These are phyloP conservation scores for Sabuloglossum arenarium DNA, from an alignment of 495 filamentous ascomycete species.

Conservation along the genomic window DNA sequence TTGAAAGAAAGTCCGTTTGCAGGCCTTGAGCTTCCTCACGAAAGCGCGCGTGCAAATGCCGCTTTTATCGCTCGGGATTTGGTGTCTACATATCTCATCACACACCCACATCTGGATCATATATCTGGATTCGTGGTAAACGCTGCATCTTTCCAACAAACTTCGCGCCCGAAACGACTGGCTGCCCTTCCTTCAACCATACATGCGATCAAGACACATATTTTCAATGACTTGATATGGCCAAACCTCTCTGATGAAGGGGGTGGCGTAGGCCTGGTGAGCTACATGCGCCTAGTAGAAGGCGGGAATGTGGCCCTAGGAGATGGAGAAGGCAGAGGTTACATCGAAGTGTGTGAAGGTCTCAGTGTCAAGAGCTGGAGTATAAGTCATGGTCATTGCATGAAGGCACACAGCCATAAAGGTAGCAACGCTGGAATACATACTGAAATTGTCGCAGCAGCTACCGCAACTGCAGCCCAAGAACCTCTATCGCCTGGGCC, in stretches of 20 bases:
- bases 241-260: conserved; percentile 94
- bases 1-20: conserved; percentile 40
- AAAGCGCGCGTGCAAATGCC: conserved; percentile 52
- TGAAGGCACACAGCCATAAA: conserved; percentile 36
- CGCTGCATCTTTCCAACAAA: conserved; percentile 60
- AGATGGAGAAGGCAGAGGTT: conserved; percentile 52
- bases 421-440: conserved; percentile 23
- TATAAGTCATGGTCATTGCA: conserved; percentile 76
- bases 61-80: conserved; percentile 53
- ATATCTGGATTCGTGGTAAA: conserved; percentile 82
- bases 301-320: conserved; percentile 69
- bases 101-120: conserved; percentile 83
- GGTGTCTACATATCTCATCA: conserved; percentile 75
- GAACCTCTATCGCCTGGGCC: background rate
- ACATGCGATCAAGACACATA: conserved; percentile 69
- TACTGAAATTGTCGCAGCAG: conserved; percentile 3
- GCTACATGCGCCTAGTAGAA: conserved; percentile 70
- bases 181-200: conserved; percentile 74
- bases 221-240: conserved; percentile 98
- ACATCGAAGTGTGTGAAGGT: conserved; percentile 67
- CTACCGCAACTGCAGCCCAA: background rate
- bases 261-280: conserved; percentile 77
- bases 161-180: conserved; percentile 53
- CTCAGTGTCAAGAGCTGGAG: conserved; percentile 56
- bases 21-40: conserved; percentile 42